Evolutionary conservation across 768 basidiomycete genomes (phyloP).

Genomic region (Cyathus striatus): DNA sequence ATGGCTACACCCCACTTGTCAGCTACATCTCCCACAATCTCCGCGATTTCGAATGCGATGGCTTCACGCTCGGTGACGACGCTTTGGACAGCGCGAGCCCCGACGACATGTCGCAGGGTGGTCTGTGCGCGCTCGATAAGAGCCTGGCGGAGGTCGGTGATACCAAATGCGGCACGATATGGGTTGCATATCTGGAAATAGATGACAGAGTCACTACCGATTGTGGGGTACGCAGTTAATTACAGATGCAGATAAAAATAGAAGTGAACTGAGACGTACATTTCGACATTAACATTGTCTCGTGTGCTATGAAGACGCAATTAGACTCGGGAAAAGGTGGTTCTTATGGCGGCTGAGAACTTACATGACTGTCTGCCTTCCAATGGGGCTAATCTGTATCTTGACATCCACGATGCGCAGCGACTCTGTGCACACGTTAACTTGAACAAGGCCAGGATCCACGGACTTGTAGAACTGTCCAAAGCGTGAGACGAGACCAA

Average conservation of each 20-base stretch:
- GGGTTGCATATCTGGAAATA: conserved; percentile 89
- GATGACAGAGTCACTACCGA: conserved; percentile 78
- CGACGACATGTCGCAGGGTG: conserved; percentile 95
- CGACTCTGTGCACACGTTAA: conserved; percentile 92
- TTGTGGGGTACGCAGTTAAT: conserved; percentile 5
- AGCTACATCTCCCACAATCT: conserved; percentile 88
- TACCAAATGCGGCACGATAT: conserved; percentile 92
- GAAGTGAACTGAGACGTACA: conserved; percentile 42
- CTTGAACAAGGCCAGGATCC: conserved; percentile 86
- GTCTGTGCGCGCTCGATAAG: conserved; percentile 87
- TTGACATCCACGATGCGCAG: conserved; percentile 90
- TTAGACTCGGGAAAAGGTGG: background rate
- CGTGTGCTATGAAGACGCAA: conserved; percentile 49
- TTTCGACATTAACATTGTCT: conserved; percentile 94
- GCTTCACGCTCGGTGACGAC: conserved; percentile 97
- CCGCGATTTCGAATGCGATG: conserved; percentile 94
- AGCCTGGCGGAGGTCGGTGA: conserved; percentile 83
- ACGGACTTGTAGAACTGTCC: conserved; percentile 96
- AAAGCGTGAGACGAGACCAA: conserved; percentile 89
- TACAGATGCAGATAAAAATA: conserved; percentile 1
- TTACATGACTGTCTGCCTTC: conserved; percentile 80
- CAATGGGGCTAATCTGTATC: conserved; percentile 89
- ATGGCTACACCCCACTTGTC: conserved; percentile 98
- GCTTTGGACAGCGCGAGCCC: conserved; percentile 89
- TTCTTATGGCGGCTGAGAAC: conserved; percentile 8